Conservation (phyloP, 2,329 filamentous ascomycete genomes). For the Aphanocladium album region DNA sequence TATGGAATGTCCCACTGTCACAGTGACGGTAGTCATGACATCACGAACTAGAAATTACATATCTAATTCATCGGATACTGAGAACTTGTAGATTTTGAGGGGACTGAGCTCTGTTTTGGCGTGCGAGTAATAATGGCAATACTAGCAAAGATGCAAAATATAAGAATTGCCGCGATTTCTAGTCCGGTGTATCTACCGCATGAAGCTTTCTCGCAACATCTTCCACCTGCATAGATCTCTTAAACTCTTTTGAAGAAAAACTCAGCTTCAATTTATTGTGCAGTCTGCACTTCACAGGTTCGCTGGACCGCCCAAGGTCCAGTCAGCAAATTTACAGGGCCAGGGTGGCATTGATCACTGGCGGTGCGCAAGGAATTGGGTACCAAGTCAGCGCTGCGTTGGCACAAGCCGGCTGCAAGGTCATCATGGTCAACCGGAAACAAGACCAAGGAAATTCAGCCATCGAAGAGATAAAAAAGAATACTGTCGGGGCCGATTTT, state of each 20-base stretch:
- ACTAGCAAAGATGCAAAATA: too few relatives aligned
- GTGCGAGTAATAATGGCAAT: too few relatives aligned
- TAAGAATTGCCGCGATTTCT: too few relatives aligned
- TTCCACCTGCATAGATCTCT: too few relatives aligned
- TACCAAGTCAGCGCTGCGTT: constrained; percentile 31
- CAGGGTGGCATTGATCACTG: constrained; percentile 33
- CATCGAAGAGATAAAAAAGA: constrained; percentile 22
- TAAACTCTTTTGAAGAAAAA: neutral
- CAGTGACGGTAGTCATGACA: too few relatives aligned
- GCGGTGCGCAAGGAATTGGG: constrained; percentile 35
- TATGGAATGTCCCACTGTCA: too few relatives aligned
- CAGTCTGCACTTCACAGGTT: constrained; percentile 33
- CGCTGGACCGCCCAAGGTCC: constrained; percentile 30
- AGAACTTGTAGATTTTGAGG: too few relatives aligned
- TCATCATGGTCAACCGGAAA: constrained; percentile 33
- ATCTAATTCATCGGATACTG: too few relatives aligned
- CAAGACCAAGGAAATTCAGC: constrained; percentile 27
- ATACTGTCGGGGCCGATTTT: constrained; percentile 26
- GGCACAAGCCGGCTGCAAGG: constrained; percentile 28
- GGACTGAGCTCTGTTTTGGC: too few relatives aligned
- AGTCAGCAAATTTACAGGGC: constrained; percentile 31
- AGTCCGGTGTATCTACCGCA: too few relatives aligned
- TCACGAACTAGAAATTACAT: too few relatives aligned
- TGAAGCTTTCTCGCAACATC: too few relatives aligned
- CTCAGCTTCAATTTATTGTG: constrained; percentile 21